Base-by-base conservation (phyloP, 371 early-diverging fungal species). In the Circinella umbellata region DNA sequence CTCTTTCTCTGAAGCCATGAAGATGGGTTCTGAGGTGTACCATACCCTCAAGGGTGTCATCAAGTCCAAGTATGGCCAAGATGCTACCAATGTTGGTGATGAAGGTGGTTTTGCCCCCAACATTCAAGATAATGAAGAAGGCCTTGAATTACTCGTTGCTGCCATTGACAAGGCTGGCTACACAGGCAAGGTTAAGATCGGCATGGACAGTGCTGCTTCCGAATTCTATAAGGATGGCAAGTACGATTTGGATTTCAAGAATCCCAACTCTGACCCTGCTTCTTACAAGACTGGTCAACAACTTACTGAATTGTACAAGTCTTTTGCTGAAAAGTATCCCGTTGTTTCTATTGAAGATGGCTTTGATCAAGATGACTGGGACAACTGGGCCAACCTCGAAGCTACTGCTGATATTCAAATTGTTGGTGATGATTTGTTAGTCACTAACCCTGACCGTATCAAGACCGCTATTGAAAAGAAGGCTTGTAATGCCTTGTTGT, bases 31-130 rank as follows among this genome's bases (percentile, higher is more conserved):
- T 61, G 97, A 98, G 85, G 97, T 98, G 74, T 99, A 99, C 89
- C 95, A 97, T 84, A 73, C 86, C 76, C 86, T 99, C 66, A 99
- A 98, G 91, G 70, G 79, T 11, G 95, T 96, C 71, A 98, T 99
- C 89, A 96, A 97, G 91, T 81, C 88, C 78, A 95, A 98, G 91
- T 99, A 98, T 85, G 98, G 99, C 66, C 95, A 93, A 81, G 98
- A 98, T 78, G 95, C 97, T 77, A 97, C 96, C 80, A 96, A 96
- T 80, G 99, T 99, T 71, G 99, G 99, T 77, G 99, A 99, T 80
- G 99, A 99, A 88, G 99, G 99, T 80, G 99, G 99, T 71, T 99
- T 99, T 82, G 99, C 99, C 61, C 99, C 99, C 80, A 98, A 99
- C 86, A 96, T 99, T 76, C 96, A 96, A 85, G 93, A 96, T 79